These are phyloP conservation scores for Aureobasidium pullulans DNA, from an alignment of 2,329 filamentous ascomycete species.

Conservation along the genomic window DNA sequence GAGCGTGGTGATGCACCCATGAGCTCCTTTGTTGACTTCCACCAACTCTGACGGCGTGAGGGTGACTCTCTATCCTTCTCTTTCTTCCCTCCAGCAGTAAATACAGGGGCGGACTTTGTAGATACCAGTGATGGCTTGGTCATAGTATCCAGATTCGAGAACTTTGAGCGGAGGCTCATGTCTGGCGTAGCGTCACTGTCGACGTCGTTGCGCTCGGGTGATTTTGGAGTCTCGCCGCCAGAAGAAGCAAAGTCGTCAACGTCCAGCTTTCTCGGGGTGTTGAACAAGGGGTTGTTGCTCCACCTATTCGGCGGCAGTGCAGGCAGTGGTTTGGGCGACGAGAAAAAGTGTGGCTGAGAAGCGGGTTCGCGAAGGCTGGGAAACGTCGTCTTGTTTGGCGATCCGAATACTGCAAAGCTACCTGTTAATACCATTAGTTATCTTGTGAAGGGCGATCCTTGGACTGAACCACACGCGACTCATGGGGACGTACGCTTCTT, in stretches of 20 bases:
- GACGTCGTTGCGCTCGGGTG: slow-evolving; percentile 34
- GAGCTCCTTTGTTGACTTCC: background rate
- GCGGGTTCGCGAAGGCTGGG: slow-evolving; percentile 44
- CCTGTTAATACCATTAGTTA: slow-evolving; percentile 16
- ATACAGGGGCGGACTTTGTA: background rate
- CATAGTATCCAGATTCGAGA: slow-evolving; percentile 18
- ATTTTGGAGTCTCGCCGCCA: slow-evolving; percentile 43
- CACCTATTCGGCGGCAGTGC: slow-evolving; percentile 26
- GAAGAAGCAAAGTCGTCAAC: slow-evolving; percentile 35
- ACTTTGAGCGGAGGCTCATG: slow-evolving; percentile 19
- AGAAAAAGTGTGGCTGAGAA: slow-evolving; percentile 44
- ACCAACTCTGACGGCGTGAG: slow-evolving; percentile 6
- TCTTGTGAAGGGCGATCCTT: background rate
- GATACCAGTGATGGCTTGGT: slow-evolving; percentile 2
- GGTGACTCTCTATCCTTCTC: slow-evolving; percentile 9
- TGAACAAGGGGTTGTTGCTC: slow-evolving; percentile 29
- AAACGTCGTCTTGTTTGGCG: slow-evolving; percentile 41
- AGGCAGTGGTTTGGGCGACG: slow-evolving; percentile 32
- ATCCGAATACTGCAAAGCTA: slow-evolving; percentile 31
- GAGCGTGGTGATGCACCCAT: slow-evolving; percentile 1
- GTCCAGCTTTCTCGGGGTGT: slow-evolving; percentile 30
- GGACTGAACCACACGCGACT: background rate
- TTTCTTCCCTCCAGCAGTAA: slow-evolving; percentile 8
- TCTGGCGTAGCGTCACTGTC: slow-evolving; percentile 37
- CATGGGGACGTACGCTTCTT: slow-evolving; percentile 32